Conservation (phyloP, 192 early-diverging fungal genomes). For the Backusella westeae region DNA sequence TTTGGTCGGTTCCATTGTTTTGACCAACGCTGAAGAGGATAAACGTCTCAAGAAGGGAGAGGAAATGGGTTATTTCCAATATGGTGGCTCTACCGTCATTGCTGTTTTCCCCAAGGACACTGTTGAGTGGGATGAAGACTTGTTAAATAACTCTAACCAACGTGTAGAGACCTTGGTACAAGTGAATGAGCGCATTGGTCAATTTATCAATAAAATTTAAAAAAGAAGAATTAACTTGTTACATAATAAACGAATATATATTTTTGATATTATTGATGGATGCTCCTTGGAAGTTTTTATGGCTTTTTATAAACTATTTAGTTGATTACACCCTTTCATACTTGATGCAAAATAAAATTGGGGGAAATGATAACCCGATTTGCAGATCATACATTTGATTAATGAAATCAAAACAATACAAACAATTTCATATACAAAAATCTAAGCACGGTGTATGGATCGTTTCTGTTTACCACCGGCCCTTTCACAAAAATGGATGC, state of each 20-base stretch:
- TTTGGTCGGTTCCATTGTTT: constrained; percentile 65
- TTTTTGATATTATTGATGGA: too few species aligned
- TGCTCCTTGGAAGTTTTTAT: too few species aligned
- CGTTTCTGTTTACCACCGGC: too few species aligned
- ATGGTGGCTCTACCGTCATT: constrained; percentile 73
- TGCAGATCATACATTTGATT: too few species aligned
- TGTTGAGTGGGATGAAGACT: constrained; percentile 66
- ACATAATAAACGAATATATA: background rate
- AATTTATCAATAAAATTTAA: background rate
- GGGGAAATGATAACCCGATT: background rate
- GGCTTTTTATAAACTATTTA: too few species aligned
- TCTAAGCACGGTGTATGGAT: too few species aligned
- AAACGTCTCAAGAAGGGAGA: constrained; percentile 56
- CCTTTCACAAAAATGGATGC: too few species aligned
- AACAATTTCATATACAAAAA: too few species aligned
- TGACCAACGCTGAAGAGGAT: constrained; percentile 47
- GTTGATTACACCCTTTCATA: too few species aligned
- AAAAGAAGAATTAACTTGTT: background rate
- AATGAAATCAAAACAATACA: too few species aligned
- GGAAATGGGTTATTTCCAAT: constrained; percentile 77
- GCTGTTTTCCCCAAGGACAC: constrained; percentile 59
- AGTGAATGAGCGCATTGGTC: constrained; percentile 40
- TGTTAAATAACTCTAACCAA: constrained; percentile 50
- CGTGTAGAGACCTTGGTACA: constrained; percentile 62
- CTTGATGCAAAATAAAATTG: too few species aligned